Evolutionary conservation across 2,329 filamentous ascomycete genomes (phyloP).

Genomic region (Sporothrix brunneoviolacea): DNA sequence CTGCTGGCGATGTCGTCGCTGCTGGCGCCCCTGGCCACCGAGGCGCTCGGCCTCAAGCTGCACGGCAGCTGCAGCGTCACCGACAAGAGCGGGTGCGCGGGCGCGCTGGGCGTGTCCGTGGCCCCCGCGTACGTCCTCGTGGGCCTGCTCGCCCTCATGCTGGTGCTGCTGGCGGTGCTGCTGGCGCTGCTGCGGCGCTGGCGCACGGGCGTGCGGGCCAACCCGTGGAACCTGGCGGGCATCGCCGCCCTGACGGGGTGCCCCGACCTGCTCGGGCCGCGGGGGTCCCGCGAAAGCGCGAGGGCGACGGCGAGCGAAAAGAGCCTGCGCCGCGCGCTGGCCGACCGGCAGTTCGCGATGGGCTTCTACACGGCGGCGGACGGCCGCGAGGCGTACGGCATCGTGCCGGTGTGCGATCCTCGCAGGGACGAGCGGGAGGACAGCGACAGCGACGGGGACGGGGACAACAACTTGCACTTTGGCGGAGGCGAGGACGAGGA

Average conservation of each 20-base stretch:
- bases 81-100: slow-evolving; percentile 27
- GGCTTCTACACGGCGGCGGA: slow-evolving; percentile 23
- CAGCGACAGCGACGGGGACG: slow-evolving; percentile 11
- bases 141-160: slow-evolving; percentile 27
- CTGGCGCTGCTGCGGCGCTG: slow-evolving; percentile 26
- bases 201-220: slow-evolving; percentile 32
- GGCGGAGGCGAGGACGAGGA: neutral
- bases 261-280: slow-evolving; percentile 21
- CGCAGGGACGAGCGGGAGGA: slow-evolving; percentile 16
- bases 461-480: neutral
- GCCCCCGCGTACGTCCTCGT: slow-evolving; percentile 27
- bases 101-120: slow-evolving; percentile 29
- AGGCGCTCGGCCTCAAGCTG: slow-evolving; percentile 33
- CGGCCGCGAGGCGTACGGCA: slow-evolving; percentile 26
- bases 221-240: slow-evolving; percentile 35
- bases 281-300: slow-evolving; percentile 7
- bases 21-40: slow-evolving; percentile 33
- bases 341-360: slow-evolving; percentile 23
- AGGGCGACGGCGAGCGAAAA: slow-evolving; percentile 19
- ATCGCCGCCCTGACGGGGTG: slow-evolving; percentile 30
- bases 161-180: slow-evolving; percentile 25
- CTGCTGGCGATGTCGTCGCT: slow-evolving; percentile 29
- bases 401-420: slow-evolving; percentile 25
- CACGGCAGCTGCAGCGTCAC: slow-evolving; percentile 28
- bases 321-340: slow-evolving; percentile 19